These are phyloP conservation scores for Aspergillus asperescens DNA, from an alignment of 495 filamentous ascomycete species.

Conservation along the genomic window DNA sequence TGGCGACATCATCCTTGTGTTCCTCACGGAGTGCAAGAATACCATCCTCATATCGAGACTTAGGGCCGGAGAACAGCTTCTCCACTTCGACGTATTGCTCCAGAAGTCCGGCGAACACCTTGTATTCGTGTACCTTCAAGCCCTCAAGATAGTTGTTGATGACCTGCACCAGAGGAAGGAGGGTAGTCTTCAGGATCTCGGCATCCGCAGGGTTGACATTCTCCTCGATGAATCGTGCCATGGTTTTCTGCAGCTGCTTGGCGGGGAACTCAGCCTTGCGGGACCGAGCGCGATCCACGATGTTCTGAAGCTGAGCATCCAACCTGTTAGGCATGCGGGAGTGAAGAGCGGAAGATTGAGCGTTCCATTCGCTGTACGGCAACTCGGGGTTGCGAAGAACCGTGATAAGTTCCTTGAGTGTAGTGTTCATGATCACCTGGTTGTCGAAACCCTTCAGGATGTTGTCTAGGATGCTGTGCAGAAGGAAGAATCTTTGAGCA, in stretches of 20 bases:
- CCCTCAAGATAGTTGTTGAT: slow-evolving; percentile 82
- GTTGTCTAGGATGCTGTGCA: slow-evolving; percentile 74
- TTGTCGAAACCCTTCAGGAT: slow-evolving; percentile 96
- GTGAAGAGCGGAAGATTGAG: slow-evolving; percentile 91
- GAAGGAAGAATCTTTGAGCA: slow-evolving; percentile 74
- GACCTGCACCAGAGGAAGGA: slow-evolving; percentile 74
- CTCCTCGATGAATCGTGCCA: slow-evolving; percentile 85
- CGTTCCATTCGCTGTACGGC: slow-evolving; percentile 93
- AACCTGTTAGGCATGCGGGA: slow-evolving; percentile 94
- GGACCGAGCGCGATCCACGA: slow-evolving; percentile 73
- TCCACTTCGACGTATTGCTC: slow-evolving; percentile 79
- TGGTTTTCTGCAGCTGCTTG: slow-evolving; percentile 76
- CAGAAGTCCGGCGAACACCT: slow-evolving; percentile 70
- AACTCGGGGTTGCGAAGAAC: slow-evolving; percentile 87
- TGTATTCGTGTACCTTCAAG: slow-evolving; percentile 84
- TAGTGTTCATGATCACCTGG: slow-evolving; percentile 87
- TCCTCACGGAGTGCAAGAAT: slow-evolving; percentile 91
- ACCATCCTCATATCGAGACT: slow-evolving; percentile 86
- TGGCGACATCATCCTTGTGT: slow-evolving; percentile 83
- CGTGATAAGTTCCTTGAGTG: slow-evolving; percentile 81
- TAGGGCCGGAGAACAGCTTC: slow-evolving; percentile 76
- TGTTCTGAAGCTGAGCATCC: slow-evolving; percentile 69
- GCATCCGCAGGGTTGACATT: slow-evolving; percentile 65
- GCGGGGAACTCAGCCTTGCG: slow-evolving; percentile 87
- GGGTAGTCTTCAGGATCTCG: slow-evolving; percentile 63